phyloP scores from a whole-genome alignment of 2,329 filamentous ascomycete genomes.

The Fusarium subglutinans region DNA sequence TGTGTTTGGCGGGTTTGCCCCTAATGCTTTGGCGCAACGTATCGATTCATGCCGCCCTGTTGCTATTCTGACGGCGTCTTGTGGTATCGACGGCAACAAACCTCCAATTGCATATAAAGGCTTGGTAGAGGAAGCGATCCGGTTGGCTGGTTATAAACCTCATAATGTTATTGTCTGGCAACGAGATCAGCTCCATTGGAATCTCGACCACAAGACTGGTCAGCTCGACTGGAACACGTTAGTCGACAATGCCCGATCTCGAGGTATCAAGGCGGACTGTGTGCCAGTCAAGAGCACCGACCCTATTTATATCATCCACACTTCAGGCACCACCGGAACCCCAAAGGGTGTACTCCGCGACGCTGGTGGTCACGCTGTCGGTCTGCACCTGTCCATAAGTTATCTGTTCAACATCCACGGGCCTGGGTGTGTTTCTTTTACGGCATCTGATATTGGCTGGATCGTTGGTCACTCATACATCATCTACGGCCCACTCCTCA shows the following conservation, averaged over 20 bases:
- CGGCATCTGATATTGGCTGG: slow-evolving; percentile 91
- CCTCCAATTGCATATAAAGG: slow-evolving; percentile 80
- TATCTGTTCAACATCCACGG: slow-evolving; percentile 86
- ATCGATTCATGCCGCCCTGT: slow-evolving; percentile 84
- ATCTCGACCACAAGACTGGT: slow-evolving; percentile 71
- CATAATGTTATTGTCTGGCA: slow-evolving; percentile 83
- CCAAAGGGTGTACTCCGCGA: slow-evolving; percentile 87
- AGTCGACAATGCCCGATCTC: slow-evolving; percentile 73
- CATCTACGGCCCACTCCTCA: slow-evolving; percentile 85
- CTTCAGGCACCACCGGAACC: slow-evolving; percentile 81
- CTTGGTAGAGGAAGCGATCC: slow-evolving; percentile 78
- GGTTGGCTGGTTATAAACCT: slow-evolving; percentile 75
- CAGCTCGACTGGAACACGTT: slow-evolving; percentile 84
- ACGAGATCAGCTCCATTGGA: slow-evolving; percentile 79
- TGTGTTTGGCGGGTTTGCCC: slow-evolving; percentile 92
- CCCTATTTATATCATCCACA: slow-evolving; percentile 90
- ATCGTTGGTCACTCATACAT: slow-evolving; percentile 78
- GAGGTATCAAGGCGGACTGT: slow-evolving; percentile 74
- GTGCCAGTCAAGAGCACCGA: slow-evolving; percentile 83
- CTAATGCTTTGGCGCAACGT: slow-evolving; percentile 82
- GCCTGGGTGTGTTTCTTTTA: slow-evolving; percentile 79
- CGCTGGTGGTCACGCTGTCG: slow-evolving; percentile 87
- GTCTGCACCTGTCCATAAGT: slow-evolving; percentile 81
- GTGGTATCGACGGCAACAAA: slow-evolving; percentile 88
- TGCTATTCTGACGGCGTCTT: slow-evolving; percentile 86